Percentiles rank a stretch among this genome's conserved stretches.
Conservation (phyloP, 2,329 filamentous ascomycete species). For the Fusarium phyllophilum region DNA sequence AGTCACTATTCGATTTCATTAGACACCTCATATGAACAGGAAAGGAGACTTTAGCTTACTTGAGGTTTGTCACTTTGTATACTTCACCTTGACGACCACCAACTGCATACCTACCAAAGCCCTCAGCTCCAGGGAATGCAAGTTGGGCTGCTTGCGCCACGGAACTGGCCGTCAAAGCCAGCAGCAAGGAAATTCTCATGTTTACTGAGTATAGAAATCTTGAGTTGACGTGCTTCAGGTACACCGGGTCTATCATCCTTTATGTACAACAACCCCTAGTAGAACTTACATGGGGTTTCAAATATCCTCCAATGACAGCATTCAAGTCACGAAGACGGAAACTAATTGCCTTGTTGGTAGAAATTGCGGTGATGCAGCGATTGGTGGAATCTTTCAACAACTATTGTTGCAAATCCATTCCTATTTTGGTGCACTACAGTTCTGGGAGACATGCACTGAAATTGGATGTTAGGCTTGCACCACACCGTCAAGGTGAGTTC, state of each 20-base stretch:
- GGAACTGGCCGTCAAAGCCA: neutral
- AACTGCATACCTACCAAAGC: conserved; percentile 41
- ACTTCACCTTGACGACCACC: conserved; percentile 51
- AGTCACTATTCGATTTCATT: conserved; percentile 35
- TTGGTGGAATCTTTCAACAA: conserved; percentile 1
- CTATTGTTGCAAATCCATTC: neutral
- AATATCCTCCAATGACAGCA: conserved; percentile 8
- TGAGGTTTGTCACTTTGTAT: conserved; percentile 51
- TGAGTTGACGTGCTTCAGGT: neutral
- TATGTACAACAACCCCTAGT: conserved; percentile 1
- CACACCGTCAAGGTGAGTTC: neutral
- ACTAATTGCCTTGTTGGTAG: neutral
- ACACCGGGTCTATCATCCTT: neutral
- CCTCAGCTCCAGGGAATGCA: conserved; percentile 53
- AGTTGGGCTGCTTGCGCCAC: conserved; percentile 30
- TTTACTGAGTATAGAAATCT: neutral
- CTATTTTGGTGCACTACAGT: neutral
- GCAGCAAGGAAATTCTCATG: neutral
- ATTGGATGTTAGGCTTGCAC: neutral
- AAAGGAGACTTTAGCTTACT: conserved; percentile 30
- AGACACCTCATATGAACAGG: neutral
- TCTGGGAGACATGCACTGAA: neutral
- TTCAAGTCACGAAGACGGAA: neutral
- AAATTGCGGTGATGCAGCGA: neutral
- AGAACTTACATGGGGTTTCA: neutral